Base-by-base conservation (phyloP, 441 rosid genomes). In the Pelargonium australe region DNA sequence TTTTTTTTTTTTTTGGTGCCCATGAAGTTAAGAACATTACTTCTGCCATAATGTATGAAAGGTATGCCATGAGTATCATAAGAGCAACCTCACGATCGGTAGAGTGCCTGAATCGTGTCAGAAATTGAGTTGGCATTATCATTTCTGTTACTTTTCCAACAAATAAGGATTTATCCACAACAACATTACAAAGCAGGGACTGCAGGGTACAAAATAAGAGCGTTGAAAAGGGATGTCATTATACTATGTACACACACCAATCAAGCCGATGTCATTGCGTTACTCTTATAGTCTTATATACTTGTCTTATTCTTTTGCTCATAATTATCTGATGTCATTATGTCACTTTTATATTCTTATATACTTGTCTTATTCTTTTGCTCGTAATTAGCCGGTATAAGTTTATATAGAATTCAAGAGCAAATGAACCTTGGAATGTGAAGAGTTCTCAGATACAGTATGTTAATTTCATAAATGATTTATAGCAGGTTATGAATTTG, bases 31-130 rank as follows among this genome's bases (percentile, higher is more conserved):
- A 44, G 31, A 49, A 6, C 13, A 14, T 81, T 73, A 87, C 90
- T 78, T 85, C 85, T 66, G 92, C 90, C 63, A 83, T 81, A 76
- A 84, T 83, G 68, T 87, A 87, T 70, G 92, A 87, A 64, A 87
- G 84, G 77, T 87, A 87, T 17, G 90, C 88, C 92, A 85, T 80
- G 45, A 87, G 88, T 79, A 85, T 83, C 88, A 85, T 83, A 20
- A 87, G 80, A 63, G 88, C 87, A 80, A 85, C 86, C 64, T 87
- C 90, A 57, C 90, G 78, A 69, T 87, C 88, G 10, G 92, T 83
- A n/a, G 89, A 84, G 78, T 85, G 87, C 83, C 89, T 85, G 81
- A 72, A 73, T n/a, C 20, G 14, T n/a, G 60, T 34, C 6, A 34
- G 37, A 34, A 34, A 34, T 34, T 34, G 37, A 34, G 37, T 34